Evolutionary conservation across 805 yeast species (phyloP).

Genomic region (Kluyveromyces siamensis): DNA sequence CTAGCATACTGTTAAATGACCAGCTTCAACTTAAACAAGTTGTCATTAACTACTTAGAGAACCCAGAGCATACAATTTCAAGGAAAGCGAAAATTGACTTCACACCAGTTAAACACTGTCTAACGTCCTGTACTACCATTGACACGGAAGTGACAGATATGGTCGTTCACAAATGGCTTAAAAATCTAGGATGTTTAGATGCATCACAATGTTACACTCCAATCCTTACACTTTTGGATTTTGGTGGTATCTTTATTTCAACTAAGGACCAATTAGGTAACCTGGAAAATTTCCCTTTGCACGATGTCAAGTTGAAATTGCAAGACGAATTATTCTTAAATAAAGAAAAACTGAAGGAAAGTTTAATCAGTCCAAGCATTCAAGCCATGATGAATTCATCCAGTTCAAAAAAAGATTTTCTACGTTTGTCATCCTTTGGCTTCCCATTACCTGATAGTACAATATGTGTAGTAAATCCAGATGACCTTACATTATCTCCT

Average conservation of each 20-base stretch:
- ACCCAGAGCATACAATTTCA: slow-evolving; percentile 77
- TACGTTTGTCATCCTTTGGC: slow-evolving; percentile 87
- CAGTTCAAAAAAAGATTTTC: slow-evolving; percentile 34
- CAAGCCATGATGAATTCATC: slow-evolving; percentile 25
- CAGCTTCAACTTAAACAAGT: slow-evolving; percentile 84
- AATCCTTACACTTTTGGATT: slow-evolving; percentile 77
- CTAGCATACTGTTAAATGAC: slow-evolving; percentile 72
- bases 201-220: slow-evolving; percentile 80
- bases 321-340: slow-evolving; percentile 29
- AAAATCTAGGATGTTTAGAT: slow-evolving; percentile 77
- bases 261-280: slow-evolving; percentile 75
- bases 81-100: slow-evolving; percentile 70
- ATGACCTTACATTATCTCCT: slow-evolving; percentile 64
- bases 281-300: slow-evolving; percentile 25
- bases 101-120: slow-evolving; percentile 76
- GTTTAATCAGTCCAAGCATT: slow-evolving; percentile 24
- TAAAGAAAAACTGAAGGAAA: slow-evolving; percentile 28
- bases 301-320: slow-evolving; percentile 18
- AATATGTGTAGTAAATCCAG: slow-evolving; percentile 90
- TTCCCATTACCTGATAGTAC: slow-evolving; percentile 92
- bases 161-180: slow-evolving; percentile 79
- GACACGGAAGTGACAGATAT: slow-evolving; percentile 91
- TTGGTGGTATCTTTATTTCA: slow-evolving; percentile 92
- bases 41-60: slow-evolving; percentile 83
- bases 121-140: slow-evolving; percentile 79